Evolutionary conservation across 2,329 filamentous ascomycete species (phyloP).

Genomic region (Alternaria incomplexa): DNA sequence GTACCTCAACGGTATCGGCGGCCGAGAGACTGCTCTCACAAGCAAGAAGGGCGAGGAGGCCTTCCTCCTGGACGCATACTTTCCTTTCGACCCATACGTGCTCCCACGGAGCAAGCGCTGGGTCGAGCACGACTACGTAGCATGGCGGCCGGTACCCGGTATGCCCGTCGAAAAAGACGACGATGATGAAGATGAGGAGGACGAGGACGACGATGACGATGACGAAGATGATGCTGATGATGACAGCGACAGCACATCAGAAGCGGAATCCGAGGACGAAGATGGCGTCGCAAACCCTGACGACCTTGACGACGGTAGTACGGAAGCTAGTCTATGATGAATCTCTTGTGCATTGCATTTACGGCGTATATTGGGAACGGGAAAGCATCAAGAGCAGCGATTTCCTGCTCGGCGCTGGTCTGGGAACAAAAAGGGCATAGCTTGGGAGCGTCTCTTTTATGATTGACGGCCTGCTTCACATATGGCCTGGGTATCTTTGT

Average conservation of each 20-base stretch:
- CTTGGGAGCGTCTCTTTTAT: background rate
- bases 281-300: background rate
- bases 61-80: conserved; percentile 90
- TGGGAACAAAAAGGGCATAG: background rate
- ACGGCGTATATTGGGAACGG: background rate
- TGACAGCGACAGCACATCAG: conserved; percentile 13
- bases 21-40: conserved; percentile 61
- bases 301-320: conserved; percentile 9
- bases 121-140: conserved; percentile 67
- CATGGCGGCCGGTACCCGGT: conserved; percentile 47
- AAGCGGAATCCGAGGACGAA: background rate
- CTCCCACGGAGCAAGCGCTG: conserved; percentile 85
- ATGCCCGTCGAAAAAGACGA: conserved; percentile 53
- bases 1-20: conserved; percentile 51
- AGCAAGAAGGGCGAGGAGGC: conserved; percentile 72
- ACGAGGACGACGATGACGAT: conserved; percentile 9
- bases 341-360: background rate
- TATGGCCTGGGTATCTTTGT: background rate
- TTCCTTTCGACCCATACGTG: conserved; percentile 96
- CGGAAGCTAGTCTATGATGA: conserved; percentile 5
- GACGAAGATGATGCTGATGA: conserved; percentile 5
- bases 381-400: background rate
- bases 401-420: background rate
- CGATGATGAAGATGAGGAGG: conserved; percentile 47
- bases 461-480: background rate